Conservation (phyloP, 2,329 filamentous ascomycete genomes). For the Xylaria sp. region DNA sequence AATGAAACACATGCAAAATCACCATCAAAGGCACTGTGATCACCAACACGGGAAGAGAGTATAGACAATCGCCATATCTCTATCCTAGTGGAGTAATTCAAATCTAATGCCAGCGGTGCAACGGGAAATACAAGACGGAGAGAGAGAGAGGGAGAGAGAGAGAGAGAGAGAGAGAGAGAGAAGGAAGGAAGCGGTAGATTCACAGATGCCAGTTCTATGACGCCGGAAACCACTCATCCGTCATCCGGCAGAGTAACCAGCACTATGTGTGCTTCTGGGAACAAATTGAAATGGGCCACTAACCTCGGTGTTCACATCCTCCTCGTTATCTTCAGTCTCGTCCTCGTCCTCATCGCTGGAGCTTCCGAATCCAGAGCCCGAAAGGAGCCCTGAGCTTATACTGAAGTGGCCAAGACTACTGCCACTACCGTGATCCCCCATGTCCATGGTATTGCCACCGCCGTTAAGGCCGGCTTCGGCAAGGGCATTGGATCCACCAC, state of each 20-base stretch:
- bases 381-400: conserved; percentile 76
- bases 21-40: not conserved
- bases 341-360: conserved; percentile 97
- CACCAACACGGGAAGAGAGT: conserved; percentile 21
- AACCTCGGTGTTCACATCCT: conserved; percentile 76
- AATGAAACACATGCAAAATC: conserved; percentile 6
- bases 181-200: not conserved
- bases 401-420: conserved; percentile 78
- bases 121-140: no score
- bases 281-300: conserved; percentile 52
- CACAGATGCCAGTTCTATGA: not conserved
- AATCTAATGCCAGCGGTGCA: not conserved
- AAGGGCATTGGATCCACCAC: conserved; percentile 71
- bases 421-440: conserved; percentile 68
- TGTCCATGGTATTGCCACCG: conserved; percentile 62
- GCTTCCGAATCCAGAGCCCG: conserved; percentile 87
- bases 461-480: conserved; percentile 85
- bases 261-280: conserved; percentile 1
- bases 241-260: conserved; percentile 11
- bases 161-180: no score
- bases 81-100: conserved; percentile 21
- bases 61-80: conserved; percentile 29
- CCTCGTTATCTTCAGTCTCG: conserved; percentile 86
- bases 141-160: not conserved
- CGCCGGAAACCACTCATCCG: not conserved